A percentile compares a stretch with the other conserved stretches of the same genome.
These are phyloP conservation scores for Geotrichum histeridarum DNA, from an alignment of 1,139 yeast species.

Conservation along the genomic window DNA sequence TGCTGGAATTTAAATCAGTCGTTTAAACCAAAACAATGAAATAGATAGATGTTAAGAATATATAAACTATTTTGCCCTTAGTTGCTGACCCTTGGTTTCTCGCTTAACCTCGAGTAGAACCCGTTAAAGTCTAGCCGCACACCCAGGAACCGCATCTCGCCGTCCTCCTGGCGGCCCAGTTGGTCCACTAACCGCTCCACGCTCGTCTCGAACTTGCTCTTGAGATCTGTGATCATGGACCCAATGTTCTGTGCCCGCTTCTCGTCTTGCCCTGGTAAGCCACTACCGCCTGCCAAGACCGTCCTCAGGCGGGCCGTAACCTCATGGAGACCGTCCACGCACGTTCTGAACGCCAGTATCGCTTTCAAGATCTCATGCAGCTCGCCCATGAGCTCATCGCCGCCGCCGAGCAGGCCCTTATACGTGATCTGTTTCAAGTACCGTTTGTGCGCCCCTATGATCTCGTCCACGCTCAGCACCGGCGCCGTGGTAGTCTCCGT, in stretches of 20 bases:
- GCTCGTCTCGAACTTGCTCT: constrained; percentile 25
- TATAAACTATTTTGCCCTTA: not conserved
- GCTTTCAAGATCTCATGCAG: constrained; percentile 37
- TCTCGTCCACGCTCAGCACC: constrained; percentile 37
- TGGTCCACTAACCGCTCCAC: constrained; percentile 30
- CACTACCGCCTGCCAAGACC: constrained; percentile 7
- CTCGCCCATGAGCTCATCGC: constrained; percentile 31
- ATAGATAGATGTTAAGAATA: constrained; percentile 1
- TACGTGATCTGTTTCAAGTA: constrained; percentile 36
- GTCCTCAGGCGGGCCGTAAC: constrained; percentile 19
- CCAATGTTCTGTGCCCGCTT: constrained; percentile 21
- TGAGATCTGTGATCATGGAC: constrained; percentile 21
- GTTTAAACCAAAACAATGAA: too few species aligned
- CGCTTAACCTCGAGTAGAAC: constrained; percentile 26
- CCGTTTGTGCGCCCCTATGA: constrained; percentile 34
- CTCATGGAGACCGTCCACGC: constrained; percentile 29
- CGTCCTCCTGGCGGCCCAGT: constrained; percentile 32
- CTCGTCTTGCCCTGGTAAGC: constrained; percentile 5
- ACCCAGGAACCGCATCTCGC: constrained; percentile 39
- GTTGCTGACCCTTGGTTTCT: not conserved
- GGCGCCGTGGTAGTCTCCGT: constrained; percentile 7
- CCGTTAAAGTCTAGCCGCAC: constrained; percentile 39
- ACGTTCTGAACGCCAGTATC: constrained; percentile 29
- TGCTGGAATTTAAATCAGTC: constrained; percentile 19
- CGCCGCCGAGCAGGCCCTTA: constrained; percentile 39